Evolutionary conservation across 345 rosid species (phyloP), one percentile per base, ranked within the genome.

Genomic region (Ceriops tagal): DNA sequence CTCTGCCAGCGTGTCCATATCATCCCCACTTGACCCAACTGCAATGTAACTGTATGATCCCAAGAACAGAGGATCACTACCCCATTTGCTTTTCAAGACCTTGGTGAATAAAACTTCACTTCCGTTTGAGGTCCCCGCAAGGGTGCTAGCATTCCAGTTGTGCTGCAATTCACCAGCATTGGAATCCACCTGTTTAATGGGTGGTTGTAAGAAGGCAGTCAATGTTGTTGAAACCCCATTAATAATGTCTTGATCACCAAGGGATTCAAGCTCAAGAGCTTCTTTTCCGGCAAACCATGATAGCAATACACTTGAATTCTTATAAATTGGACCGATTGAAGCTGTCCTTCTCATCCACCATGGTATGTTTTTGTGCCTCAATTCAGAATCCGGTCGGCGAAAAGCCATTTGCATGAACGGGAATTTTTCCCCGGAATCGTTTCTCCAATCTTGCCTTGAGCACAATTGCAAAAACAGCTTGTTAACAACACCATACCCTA

Each of bases 231-330:
- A 77, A 19, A 92, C 89, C 6, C 96, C 96, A 7, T 80, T 74
- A 16, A 85, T 71, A 31, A 92, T 88, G 80, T 95, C 99, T 34
- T 88, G 85, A 21, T 95, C 93, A 8, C 79, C 65, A 3, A 95
- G 83, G 39, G 81, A 77, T 73, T 95, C 99, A 21, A 89, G 96
- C 87, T 87, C 87, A 0, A 92, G 81, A 47, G 99, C 99, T 74
- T 95, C 99, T 69, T 89, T 75, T 78, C 99, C 99, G 63, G 99
- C 93, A 80, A 88, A 89, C 99, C 99, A 95, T 61, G 96, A 87
- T 24, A 95, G 77, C 62, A 95, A 66, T 66, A 95, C 88, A 30
- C 75, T 81, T 3, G 99, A 95, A 66, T 77, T 84, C 74, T 78
- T 81, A 56, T 95, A 83, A 60, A 92, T 91, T 26, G 99, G 97